phyloP scores from a whole-genome alignment of 129 eudicot genomes.

The Kitagawia praeruptora region DNA sequence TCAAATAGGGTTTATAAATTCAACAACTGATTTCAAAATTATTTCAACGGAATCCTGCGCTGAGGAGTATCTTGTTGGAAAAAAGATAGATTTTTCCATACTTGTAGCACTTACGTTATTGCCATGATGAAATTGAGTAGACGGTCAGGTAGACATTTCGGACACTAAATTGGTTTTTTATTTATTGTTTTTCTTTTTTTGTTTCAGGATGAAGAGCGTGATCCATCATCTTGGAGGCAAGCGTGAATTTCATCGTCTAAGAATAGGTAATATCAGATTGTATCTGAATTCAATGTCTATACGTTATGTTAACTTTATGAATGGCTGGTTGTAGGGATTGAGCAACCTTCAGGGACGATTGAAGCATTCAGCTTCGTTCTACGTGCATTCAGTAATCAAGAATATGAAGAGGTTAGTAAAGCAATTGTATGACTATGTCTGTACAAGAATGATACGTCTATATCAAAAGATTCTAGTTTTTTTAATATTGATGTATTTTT shows the following conservation, averaged over 20 bases:
- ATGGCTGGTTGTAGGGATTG: conserved; percentile 48
- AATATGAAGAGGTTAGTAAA: conserved; percentile 66
- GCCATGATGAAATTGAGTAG: background rate
- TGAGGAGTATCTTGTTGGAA: background rate
- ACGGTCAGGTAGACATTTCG: background rate
- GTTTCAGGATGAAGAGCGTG: conserved; percentile 77
- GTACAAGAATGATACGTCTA: background rate
- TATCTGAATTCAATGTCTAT: background rate
- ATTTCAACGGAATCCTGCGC: background rate
- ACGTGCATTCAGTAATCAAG: conserved; percentile 63
- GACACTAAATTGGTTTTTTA: background rate
- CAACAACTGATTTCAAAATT: background rate
- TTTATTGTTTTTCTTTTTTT: background rate
- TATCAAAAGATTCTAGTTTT: background rate
- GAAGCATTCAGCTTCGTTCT: conserved; percentile 74
- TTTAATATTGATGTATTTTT: background rate
- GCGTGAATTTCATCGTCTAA: conserved; percentile 80
- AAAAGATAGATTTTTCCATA: too few species aligned
- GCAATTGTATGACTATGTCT: conserved; percentile 3
- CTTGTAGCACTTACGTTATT: background rate
- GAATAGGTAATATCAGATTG: conserved; percentile 48
- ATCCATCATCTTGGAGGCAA: conserved; percentile 77
- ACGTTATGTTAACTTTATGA: background rate
- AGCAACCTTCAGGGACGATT: conserved; percentile 96
- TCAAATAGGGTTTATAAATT: background rate